phyloP scores from a whole-genome alignment of 2,329 filamentous ascomycete genomes.

The Alternaria tenuissima region DNA sequence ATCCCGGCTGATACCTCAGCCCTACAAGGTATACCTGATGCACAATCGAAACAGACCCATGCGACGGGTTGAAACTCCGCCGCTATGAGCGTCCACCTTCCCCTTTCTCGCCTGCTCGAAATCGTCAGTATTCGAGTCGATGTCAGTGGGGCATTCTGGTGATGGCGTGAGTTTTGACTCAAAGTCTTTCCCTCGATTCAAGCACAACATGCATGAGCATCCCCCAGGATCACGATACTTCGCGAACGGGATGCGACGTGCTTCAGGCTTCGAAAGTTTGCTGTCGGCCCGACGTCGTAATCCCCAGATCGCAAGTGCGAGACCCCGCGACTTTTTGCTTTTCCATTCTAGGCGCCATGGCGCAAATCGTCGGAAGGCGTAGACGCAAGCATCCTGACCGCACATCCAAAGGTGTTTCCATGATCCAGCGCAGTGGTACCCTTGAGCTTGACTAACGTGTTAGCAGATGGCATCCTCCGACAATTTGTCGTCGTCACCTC shows the following conservation, averaged over 20 bases:
- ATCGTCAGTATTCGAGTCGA: conserved; percentile 2
- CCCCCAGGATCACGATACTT: neutral
- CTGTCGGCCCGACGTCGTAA: conserved; percentile 1
- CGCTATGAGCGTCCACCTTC: neutral
- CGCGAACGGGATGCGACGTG: neutral
- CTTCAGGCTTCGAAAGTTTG: neutral
- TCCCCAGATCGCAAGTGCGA: neutral
- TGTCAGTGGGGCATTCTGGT: neutral
- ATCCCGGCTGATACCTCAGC: conserved; percentile 5
- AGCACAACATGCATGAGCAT: conserved; percentile 4
- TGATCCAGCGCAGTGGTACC: neutral
- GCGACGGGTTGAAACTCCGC: neutral
- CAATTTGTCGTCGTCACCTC: neutral
- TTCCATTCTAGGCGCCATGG: neutral
- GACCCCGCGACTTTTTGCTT: neutral
- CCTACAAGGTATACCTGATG: conserved; percentile 10
- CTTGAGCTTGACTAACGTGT: neutral
- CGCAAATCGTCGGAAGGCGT: conserved; percentile 1
- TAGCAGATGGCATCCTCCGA: neutral
- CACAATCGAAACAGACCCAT: conserved; percentile 10
- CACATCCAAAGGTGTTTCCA: neutral
- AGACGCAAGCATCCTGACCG: neutral
- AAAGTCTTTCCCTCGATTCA: neutral
- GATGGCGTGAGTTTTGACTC: conserved; percentile 5
- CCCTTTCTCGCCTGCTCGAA: neutral